phyloP scores from a whole-genome alignment of 495 filamentous ascomycete species.

The Talaromyces trachyspermus region DNA sequence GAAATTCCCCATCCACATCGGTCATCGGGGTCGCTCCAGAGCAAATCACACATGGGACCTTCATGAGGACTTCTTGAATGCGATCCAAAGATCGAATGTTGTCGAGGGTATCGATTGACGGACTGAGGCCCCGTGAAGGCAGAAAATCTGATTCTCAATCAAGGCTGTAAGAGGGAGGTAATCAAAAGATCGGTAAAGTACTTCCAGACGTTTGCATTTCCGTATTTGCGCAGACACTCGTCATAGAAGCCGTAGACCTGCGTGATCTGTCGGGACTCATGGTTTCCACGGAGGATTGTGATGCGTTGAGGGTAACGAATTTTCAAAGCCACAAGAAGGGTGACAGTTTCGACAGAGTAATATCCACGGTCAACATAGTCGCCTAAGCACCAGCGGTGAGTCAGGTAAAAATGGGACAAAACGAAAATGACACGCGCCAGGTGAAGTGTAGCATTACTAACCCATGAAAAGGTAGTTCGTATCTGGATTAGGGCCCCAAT shows the following conservation, averaged over 20 bases:
- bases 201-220: conserved; percentile 99
- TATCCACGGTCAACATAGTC: conserved; percentile 97
- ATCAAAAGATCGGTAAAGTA: conserved; percentile 98
- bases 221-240: conserved; percentile 94
- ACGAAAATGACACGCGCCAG: conserved; percentile 4
- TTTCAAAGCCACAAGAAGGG: conserved; percentile 87
- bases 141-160: conserved; percentile 99
- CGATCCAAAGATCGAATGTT: conserved; percentile 94
- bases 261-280: conserved; percentile 95
- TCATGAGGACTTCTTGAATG: conserved; percentile 99
- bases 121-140: conserved; percentile 94
- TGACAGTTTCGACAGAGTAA: conserved; percentile 95
- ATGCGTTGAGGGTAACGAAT: conserved; percentile 95
- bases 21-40: conserved; percentile 98
- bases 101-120: conserved; percentile 95
- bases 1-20: conserved; percentile 98
- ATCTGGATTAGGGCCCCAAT: conserved; percentile 88
- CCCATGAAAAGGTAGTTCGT: conserved; percentile 97
- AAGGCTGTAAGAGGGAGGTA: conserved; percentile 96
- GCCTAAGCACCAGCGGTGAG: conserved; percentile 41
- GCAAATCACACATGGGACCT: conserved; percentile 95
- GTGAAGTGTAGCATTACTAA: conserved; percentile 29
- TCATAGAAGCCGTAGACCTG: conserved; percentile 98
- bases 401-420: neutral
- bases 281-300: conserved; percentile 93